Evolutionary conservation across 495 filamentous ascomycete species (phyloP).

Genomic region (Xylaria curta): DNA sequence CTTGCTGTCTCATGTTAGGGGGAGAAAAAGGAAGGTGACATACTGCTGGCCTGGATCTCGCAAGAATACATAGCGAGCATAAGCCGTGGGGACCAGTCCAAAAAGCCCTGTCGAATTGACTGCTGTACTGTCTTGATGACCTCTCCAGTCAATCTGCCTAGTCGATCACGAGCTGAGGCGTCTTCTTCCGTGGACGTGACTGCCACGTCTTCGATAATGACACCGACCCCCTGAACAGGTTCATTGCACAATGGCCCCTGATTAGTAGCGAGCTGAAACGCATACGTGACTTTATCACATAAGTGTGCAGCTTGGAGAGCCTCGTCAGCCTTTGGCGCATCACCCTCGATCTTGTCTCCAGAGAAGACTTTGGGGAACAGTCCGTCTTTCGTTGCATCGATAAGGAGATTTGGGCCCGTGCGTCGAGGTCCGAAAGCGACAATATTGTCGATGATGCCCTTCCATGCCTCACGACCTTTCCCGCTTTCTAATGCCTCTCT

Average conservation of each 20-base stretch:
- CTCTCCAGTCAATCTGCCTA: slow-evolving; percentile 88
- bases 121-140: slow-evolving; percentile 86
- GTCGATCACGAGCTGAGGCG: slow-evolving; percentile 65
- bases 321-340: slow-evolving; percentile 49
- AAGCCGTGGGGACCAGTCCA: slow-evolving; percentile 93
- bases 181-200: slow-evolving; percentile 62
- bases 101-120: slow-evolving; percentile 84
- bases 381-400: slow-evolving; percentile 78
- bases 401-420: slow-evolving; percentile 85
- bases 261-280: slow-evolving; percentile 89
- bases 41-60: slow-evolving; percentile 95
- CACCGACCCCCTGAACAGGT: slow-evolving; percentile 89
- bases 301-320: slow-evolving; percentile 74
- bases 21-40: slow-evolving; percentile 37
- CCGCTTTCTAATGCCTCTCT: slow-evolving; percentile 66
- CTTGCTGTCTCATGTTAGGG: slow-evolving; percentile 24
- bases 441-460: slow-evolving; percentile 77
- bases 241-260: slow-evolving; percentile 93
- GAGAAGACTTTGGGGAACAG: slow-evolving; percentile 76
- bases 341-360: slow-evolving; percentile 44
- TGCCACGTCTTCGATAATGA: slow-evolving; percentile 83
- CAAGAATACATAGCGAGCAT: slow-evolving; percentile 98
- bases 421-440: slow-evolving; percentile 87
- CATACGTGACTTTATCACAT: slow-evolving; percentile 87
- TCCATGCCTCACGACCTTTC: slow-evolving; percentile 78